phyloP scores from a whole-genome alignment of 1,284 basidiomycete genomes.

The Papiliotrema fonsecae region DNA sequence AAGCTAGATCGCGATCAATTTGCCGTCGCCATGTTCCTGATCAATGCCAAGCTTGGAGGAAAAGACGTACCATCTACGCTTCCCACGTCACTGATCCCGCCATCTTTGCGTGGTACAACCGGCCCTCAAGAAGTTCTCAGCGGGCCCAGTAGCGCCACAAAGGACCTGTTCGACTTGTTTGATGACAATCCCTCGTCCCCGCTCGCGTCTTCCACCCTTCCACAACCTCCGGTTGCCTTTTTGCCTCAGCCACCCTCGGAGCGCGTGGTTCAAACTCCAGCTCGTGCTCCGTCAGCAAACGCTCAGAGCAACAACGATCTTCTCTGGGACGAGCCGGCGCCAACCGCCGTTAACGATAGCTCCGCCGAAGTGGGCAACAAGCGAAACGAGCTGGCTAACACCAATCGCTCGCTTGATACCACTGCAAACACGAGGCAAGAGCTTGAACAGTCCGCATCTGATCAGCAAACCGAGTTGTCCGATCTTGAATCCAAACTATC shows the following conservation, averaged over 20 bases:
- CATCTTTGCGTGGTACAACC: constrained; percentile 45
- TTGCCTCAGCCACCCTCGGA: constrained; percentile 8
- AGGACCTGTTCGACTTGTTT: constrained; percentile 48
- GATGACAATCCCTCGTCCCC: constrained; percentile 22
- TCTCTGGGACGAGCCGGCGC: constrained; percentile 44
- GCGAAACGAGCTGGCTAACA: constrained; percentile 78
- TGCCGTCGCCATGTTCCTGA: constrained; percentile 93
- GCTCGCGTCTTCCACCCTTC: constrained; percentile 7
- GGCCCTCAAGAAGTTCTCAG: constrained; percentile 18
- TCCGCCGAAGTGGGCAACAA: constrained; percentile 73
- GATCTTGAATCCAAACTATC: constrained; percentile 48
- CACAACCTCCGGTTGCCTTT: constrained; percentile 7
- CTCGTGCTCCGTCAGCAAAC: constrained; percentile 3
- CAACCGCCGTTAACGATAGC: constrained; percentile 41
- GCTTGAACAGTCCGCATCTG: constrained; percentile 49
- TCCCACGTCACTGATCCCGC: constrained; percentile 73
- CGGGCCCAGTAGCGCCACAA: constrained; percentile 26
- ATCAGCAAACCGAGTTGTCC: constrained; percentile 58
- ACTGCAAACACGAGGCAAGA: constrained; percentile 40
- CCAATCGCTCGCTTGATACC: constrained; percentile 51
- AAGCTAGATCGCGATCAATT: constrained; percentile 86
- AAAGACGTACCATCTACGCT: constrained; percentile 69
- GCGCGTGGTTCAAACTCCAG: constrained; percentile 26
- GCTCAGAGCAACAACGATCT: constrained; percentile 25
- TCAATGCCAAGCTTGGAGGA: constrained; percentile 82